phyloP scores from a whole-genome alignment of 768 basidiomycete genomes.

The Butyriboletus loyo region DNA sequence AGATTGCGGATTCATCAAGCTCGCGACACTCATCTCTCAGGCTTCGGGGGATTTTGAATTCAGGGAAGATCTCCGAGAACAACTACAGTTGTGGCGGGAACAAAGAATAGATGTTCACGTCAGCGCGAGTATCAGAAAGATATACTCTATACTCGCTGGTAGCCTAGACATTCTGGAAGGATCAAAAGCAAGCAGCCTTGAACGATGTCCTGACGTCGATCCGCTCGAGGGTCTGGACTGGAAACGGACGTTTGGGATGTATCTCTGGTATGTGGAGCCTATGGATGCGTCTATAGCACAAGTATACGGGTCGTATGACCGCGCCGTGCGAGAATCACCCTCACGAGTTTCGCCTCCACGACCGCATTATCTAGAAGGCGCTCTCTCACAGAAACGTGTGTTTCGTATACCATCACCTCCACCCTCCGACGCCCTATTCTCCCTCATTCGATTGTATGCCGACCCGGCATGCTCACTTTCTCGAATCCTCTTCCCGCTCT shows the following conservation, averaged over 20 bases:
- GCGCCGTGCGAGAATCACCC: constrained; percentile 36
- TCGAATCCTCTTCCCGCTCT: constrained; percentile 65
- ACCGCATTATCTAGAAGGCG: constrained; percentile 53
- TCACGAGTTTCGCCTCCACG: constrained; percentile 49
- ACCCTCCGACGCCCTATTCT: constrained; percentile 71
- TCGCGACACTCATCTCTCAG: constrained; percentile 88
- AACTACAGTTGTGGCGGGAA: constrained; percentile 80
- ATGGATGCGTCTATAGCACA: constrained; percentile 69
- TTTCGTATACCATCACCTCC: constrained; percentile 46
- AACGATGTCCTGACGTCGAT: constrained; percentile 54
- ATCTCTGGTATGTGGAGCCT: constrained; percentile 82
- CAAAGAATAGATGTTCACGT: constrained; percentile 71
- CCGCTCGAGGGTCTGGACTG: constrained; percentile 81
- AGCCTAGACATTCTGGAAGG: constrained; percentile 59
- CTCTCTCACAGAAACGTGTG: constrained; percentile 20
- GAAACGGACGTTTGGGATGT: constrained; percentile 89
- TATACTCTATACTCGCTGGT: constrained; percentile 85
- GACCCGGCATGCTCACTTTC: constrained; percentile 70
- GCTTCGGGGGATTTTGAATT: constrained; percentile 76
- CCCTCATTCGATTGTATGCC: constrained; percentile 75
- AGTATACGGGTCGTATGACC: constrained; percentile 62
- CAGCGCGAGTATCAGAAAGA: constrained; percentile 62
- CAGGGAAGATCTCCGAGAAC: constrained; percentile 66
- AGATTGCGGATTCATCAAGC: constrained; percentile 73
- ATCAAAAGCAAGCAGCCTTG: constrained; percentile 47